Evolutionary conservation across 805 yeast genomes (phyloP), one percentile per base, ranked within the genome.

Genomic region (Myxozyma neglecta): DNA sequence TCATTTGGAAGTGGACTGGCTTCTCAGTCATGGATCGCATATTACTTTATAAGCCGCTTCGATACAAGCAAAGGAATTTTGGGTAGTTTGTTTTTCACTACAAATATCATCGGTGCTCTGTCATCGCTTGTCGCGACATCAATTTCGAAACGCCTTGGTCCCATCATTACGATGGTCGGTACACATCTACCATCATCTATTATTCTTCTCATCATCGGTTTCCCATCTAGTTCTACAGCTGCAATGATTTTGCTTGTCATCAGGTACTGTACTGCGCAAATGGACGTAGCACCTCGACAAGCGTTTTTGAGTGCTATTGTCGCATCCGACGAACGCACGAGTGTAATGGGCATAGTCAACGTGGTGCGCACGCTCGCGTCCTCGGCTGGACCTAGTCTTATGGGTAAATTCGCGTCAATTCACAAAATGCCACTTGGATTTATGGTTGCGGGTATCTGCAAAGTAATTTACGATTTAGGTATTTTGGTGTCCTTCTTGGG

Each of bases 281-380:
- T 91, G 92, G 97, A 91, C 72, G 96, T 90, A 35, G 94, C 90
- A 2, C 97, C 97, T 6, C 82, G 97, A 55, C 97, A 90, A 74
- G 83, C 90, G 8, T 77, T 91, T 45, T 74, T 91, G 53, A 85
- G 96, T 0, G 80, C 88, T 1, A 77, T 90, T 20, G 84, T 91
- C 44, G 79, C 80, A 14, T 80, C 81, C 11, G 73, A 78, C 10
- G 94, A 89, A 53, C 76, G 92, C 52, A 85, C 96, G 1, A 82
- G 80, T 68, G 91, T 88, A 1, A 81, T 91, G 85, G 97, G 97
- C 1, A 78, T 88, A 1, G 96, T 91, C 9, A 91, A 90, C 70
- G 85, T 91, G 43, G 90, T 88, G 32, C 90, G 90, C 73, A 92
- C 97, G 1, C 80, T 89, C 65, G 96, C 96, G 0, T 80, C 96